These are phyloP conservation scores for Hibiscus trionum DNA, from an alignment of 345 rosid genomes.

Conservation along the genomic window DNA sequence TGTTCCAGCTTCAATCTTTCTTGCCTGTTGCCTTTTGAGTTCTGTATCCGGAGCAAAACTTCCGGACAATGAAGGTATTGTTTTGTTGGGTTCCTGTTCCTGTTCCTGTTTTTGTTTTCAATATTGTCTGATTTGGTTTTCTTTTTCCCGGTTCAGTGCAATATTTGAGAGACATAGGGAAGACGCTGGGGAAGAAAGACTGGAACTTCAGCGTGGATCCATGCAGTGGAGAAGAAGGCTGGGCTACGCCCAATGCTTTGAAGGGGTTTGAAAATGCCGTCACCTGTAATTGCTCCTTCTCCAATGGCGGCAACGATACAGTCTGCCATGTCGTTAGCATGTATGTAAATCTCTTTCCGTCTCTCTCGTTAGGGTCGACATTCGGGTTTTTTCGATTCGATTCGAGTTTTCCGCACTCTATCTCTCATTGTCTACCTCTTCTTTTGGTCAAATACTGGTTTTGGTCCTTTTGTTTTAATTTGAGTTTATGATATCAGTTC, in stretches of 20 bases:
- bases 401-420: too few species aligned
- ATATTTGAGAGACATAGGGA: constrained; percentile 33
- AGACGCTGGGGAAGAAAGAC: constrained; percentile 31
- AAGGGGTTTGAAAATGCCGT: constrained; percentile 23
- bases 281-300: constrained; percentile 34
- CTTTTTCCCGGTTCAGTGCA: constrained; percentile 27
- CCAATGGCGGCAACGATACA: neutral
- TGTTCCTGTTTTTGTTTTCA: neutral
- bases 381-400: too few species aligned
- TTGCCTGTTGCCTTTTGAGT: constrained; percentile 14
- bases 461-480: neutral
- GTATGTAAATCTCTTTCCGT: neutral
- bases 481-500: too few species aligned
- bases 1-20: constrained; percentile 11
- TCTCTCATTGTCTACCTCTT: neutral
- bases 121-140: neutral
- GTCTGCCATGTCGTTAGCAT: constrained; percentile 33
- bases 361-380: too few species aligned
- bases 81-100: neutral
- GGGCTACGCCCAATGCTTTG: constrained; percentile 18
- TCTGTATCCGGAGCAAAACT: constrained; percentile 21
- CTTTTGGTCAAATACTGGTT: neutral
- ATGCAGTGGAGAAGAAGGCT: constrained; percentile 31
- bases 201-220: constrained; percentile 58
- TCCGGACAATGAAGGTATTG: constrained; percentile 28